A percentile compares a stretch with the other conserved stretches of the same genome.
Evolutionary conservation across 2,329 filamentous ascomycete species (phyloP).

Genomic region (Triangularia setosa): DNA sequence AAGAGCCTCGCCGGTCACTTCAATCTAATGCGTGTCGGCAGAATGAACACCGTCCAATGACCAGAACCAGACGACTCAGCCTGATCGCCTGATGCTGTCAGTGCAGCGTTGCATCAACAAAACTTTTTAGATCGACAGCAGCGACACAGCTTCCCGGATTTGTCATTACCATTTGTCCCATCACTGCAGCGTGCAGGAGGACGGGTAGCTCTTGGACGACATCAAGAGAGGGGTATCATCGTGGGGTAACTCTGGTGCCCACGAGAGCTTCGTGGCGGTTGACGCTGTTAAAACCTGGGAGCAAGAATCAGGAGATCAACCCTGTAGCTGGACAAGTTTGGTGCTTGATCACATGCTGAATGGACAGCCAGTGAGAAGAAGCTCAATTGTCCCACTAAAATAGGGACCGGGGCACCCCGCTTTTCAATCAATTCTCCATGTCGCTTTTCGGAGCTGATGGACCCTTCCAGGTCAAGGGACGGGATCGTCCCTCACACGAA

Average conservation of each 20-base stretch:
- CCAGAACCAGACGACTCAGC: background rate
- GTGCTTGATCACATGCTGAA: background rate
- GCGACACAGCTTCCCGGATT: background rate
- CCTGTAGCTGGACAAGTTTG: background rate
- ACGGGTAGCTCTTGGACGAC: background rate
- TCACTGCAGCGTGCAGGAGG: background rate
- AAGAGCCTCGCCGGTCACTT: background rate
- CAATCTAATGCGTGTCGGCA: background rate
- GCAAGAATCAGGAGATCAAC: background rate
- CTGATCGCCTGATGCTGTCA: background rate
- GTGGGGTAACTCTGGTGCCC: background rate
- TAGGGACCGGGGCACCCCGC: background rate
- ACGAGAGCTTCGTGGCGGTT: background rate
- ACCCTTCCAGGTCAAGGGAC: background rate
- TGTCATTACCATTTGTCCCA: background rate
- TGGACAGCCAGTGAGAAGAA: background rate
- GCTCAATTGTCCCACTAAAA: background rate
- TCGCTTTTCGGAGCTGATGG: background rate
- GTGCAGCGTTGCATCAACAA: background rate
- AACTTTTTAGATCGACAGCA: background rate
- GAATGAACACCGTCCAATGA: background rate
- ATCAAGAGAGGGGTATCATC: background rate
- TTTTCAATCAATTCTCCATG: background rate
- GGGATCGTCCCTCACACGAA: background rate
- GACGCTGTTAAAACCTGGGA: background rate